These are phyloP conservation scores for Naegleria gruberi DNA, from an alignment of 208 protist species.

Conservation along the genomic window DNA sequence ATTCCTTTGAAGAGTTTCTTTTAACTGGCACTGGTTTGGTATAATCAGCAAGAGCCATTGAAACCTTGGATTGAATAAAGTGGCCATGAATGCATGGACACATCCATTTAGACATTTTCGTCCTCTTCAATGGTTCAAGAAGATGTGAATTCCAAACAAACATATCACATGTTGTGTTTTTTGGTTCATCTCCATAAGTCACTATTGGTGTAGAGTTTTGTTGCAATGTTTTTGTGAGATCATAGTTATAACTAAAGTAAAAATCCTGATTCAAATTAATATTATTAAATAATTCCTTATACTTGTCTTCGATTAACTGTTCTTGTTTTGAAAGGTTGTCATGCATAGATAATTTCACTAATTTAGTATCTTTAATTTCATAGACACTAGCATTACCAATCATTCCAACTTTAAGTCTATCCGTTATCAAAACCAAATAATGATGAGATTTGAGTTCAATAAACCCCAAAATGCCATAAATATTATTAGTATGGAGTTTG, in stretches of 20 bases:
- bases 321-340: neutral
- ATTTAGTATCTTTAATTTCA: constrained; percentile 60
- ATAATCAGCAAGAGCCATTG: neutral
- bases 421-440: constrained; percentile 77
- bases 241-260: constrained; percentile 89
- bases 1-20: constrained; percentile 25
- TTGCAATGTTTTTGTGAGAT: constrained; percentile 87
- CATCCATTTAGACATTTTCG: neutral
- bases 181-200: neutral
- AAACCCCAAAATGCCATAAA: constrained; percentile 60
- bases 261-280: constrained; percentile 67
- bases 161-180: constrained; percentile 37
- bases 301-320: constrained; percentile 47
- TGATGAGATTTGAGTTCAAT: constrained; percentile 80
- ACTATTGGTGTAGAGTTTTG: constrained; percentile 63
- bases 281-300: constrained; percentile 59
- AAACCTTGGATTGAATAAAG: constrained; percentile 19
- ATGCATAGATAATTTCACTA: constrained; percentile 42
- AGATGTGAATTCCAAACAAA: constrained; percentile 76
- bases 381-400: constrained; percentile 78
- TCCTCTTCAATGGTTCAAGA: constrained; percentile 50
- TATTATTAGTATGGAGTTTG: neutral
- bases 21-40: constrained; percentile 36
- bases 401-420: constrained; percentile 57
- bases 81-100: constrained; percentile 54